A percentile compares a stretch with the other conserved stretches of the same genome.
phyloP scores from a whole-genome alignment of 192 early-diverging fungal species.

The Backusella luteola region DNA sequence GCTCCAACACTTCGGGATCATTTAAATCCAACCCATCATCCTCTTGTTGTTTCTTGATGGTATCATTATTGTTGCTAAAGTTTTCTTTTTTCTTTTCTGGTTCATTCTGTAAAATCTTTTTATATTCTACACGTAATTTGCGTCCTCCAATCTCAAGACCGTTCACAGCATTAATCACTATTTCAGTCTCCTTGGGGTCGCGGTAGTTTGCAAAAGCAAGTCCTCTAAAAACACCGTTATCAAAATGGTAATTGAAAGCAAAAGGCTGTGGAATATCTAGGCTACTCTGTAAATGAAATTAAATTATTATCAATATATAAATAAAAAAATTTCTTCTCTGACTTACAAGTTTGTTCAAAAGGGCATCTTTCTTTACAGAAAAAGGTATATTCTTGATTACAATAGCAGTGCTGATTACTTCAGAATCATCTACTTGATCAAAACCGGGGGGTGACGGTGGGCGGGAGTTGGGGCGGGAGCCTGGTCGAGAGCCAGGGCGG shows the following conservation, averaged over 20 bases:
- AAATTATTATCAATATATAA: not conserved
- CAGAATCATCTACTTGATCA: not conserved
- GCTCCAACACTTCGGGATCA: constrained; percentile 64
- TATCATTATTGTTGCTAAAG: not conserved
- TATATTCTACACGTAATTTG: constrained; percentile 79
- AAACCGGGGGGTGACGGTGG: not conserved
- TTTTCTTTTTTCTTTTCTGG: not conserved
- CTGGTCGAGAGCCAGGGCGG: constrained; percentile 3
- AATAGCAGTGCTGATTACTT: constrained; percentile 67
- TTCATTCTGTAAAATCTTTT: constrained; percentile 66
- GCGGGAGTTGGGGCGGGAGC: not conserved
- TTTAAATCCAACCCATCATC: constrained; percentile 59
- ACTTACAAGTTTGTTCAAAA: constrained; percentile 64
- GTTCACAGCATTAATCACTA: constrained; percentile 66
- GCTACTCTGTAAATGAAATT: constrained; percentile 29
- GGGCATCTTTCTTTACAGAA: constrained; percentile 72
- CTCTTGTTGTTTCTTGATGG: not conserved
- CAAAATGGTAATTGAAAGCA: constrained; percentile 85
- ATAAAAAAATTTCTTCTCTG: not conserved
- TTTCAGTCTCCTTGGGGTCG: constrained; percentile 71
- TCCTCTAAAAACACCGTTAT: constrained; percentile 77
- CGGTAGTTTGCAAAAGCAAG: constrained; percentile 82
- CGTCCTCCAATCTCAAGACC: constrained; percentile 70
- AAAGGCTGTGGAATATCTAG: constrained; percentile 73
- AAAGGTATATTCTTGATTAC: constrained; percentile 87